These are phyloP conservation scores for Russula dissimulans DNA, from an alignment of 768 basidiomycete genomes.

Conservation along the genomic window DNA sequence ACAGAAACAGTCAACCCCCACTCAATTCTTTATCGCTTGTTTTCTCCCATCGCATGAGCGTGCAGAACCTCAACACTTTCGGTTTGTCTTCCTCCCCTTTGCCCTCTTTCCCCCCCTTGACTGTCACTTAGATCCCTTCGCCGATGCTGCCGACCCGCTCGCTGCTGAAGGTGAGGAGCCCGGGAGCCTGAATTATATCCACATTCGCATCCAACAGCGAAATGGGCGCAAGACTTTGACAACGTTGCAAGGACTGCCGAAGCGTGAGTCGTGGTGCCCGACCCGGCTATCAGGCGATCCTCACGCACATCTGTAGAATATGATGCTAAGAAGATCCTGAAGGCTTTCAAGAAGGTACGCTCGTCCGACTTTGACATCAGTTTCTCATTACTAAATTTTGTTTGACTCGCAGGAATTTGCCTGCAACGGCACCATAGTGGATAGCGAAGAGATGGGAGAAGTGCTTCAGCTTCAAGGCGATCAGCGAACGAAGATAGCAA, in stretches of 20 bases:
- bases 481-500: constrained; percentile 84
- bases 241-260: constrained; percentile 90
- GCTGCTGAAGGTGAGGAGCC: constrained; percentile 60
- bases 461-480: constrained; percentile 99
- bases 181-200: constrained; percentile 77
- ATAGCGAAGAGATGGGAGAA: constrained; percentile 91
- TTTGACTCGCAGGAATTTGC: constrained; percentile 70
- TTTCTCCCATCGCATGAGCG: constrained; percentile 77
- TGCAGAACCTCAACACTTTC: constrained; percentile 81
- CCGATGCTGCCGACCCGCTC: constrained; percentile 84
- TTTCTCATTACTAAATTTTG: constrained; percentile 9
- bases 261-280: constrained; percentile 38
- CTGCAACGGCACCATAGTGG: constrained; percentile 95
- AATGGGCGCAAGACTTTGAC: constrained; percentile 99
- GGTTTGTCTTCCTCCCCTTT: constrained; percentile 37
- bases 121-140: constrained; percentile 74
- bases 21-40: constrained; percentile 30
- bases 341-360: constrained; percentile 94
- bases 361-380: background rate
- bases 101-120: constrained; percentile 20
- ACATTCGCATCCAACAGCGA: constrained; percentile 97
- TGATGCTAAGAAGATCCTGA: constrained; percentile 95
- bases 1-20: constrained; percentile 37
- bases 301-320: constrained; percentile 52
- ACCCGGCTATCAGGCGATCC: constrained; percentile 12